These are phyloP conservation scores for Xylaria hypoxylon DNA, from an alignment of 2,329 filamentous ascomycete species.

Conservation along the genomic window DNA sequence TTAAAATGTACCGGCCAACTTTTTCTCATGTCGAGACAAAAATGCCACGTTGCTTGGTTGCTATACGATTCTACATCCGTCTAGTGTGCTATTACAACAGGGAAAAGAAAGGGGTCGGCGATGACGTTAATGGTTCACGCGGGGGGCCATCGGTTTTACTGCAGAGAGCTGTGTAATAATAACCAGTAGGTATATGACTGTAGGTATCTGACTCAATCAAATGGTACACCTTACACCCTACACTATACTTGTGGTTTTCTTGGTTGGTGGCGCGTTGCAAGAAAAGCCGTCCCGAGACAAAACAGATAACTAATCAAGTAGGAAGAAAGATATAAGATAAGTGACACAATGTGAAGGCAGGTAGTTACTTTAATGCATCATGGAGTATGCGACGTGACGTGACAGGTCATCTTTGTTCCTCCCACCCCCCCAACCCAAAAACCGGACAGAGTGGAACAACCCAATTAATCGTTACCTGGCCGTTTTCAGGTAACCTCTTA, in stretches of 20 bases:
- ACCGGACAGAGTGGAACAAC: slow-evolving; percentile 5
- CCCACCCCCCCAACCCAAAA: slow-evolving; percentile 3
- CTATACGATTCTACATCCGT: slow-evolving; percentile 1
- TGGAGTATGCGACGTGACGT: slow-evolving; percentile 26
- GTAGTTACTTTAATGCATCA: slow-evolving; percentile 22
- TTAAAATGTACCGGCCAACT: background rate
- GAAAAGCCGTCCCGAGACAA: slow-evolving; percentile 4
- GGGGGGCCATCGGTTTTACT: slow-evolving; percentile 19
- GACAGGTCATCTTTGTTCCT: slow-evolving; percentile 25
- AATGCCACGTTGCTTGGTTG: slow-evolving; percentile 10
- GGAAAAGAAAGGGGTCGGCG: background rate
- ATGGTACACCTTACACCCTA: background rate
- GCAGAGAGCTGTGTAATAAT: background rate
- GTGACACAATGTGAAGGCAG: slow-evolving; percentile 1
- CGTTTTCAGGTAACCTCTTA: slow-evolving; percentile 23
- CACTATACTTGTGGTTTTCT: background rate
- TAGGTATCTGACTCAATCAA: background rate
- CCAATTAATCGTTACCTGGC: slow-evolving; percentile 12
- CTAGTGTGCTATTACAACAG: background rate
- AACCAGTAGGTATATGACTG: background rate
- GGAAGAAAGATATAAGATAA: background rate
- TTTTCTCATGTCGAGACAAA: background rate
- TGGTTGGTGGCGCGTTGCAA: slow-evolving; percentile 1
- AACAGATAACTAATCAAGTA: slow-evolving; percentile 17
- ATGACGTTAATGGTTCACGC: slow-evolving; percentile 22